Percentiles rank a stretch among this genome's conserved stretches.
Evolutionary conservation across 78 protist species (phyloP).

Genomic region (Tieghemostelium lacteum): DNA sequence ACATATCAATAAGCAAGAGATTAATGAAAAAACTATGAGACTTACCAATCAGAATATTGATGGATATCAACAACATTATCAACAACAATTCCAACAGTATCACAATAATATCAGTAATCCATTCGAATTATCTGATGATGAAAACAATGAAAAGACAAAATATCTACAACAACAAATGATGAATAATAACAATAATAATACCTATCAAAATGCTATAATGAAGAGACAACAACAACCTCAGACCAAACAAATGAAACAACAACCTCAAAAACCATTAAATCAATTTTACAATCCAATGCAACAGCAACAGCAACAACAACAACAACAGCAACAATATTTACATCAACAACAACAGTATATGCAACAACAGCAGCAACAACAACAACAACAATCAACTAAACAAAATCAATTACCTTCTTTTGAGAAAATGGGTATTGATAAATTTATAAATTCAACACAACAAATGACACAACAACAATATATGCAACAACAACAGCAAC

Average conservation of each 20-base stretch:
- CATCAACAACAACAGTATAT: neutral
- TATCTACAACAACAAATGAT: neutral
- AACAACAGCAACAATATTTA: neutral
- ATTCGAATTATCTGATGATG: conserved; percentile 14
- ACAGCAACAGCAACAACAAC: neutral
- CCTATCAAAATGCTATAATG: too few species aligned
- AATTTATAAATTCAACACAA: neutral
- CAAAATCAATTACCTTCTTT: neutral
- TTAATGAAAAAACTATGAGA: neutral
- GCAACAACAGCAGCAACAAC: neutral
- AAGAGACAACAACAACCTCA: neutral
- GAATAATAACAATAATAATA: neutral
- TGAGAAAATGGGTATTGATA: neutral
- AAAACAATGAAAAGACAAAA: neutral
- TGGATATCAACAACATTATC: neutral
- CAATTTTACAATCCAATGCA: neutral
- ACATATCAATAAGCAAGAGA: neutral
- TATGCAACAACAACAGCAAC: neutral
- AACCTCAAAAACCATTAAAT: neutral
- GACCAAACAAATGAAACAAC: neutral
- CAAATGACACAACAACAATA: neutral
- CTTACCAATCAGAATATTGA: neutral
- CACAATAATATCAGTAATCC: too few species aligned
- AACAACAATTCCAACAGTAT: too few species aligned
- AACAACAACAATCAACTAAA: neutral